Base-by-base conservation (phyloP, 2,329 filamentous ascomycete species). In the Juglanconis oblonga region DNA sequence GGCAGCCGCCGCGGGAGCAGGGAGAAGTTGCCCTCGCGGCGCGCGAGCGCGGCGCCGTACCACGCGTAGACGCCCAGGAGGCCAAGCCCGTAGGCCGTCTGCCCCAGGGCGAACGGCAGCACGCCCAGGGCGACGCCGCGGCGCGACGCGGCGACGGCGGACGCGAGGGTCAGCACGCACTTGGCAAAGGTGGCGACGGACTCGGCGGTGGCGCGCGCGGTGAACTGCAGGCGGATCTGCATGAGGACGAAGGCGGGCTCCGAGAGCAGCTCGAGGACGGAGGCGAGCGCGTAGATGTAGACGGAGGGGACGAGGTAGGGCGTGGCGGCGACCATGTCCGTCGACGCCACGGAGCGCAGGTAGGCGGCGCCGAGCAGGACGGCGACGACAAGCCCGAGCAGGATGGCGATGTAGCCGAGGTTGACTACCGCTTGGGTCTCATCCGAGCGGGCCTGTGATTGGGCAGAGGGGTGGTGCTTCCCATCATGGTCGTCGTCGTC, bases 181-280 rank as follows among this genome's bases (percentile, higher is more conserved):
- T 92, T 88, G 38, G 87, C 69, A 52, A 96, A 82, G 0, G 93
- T 95, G 29, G 92, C 93, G 31, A 82, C 73, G n/a, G 89, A 89
- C 76, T 99, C 96, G 52, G 94, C 91, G 3, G 83, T 80, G 1
- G 93, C 95, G 36, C 95, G 86, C 13, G 90, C 87, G 58, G 87
- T 88, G 69, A 96, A 96, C 32, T 89, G 81, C 66, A 96, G 84
- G 52, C 88, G 86, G 64, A 91, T 88, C 74, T 97, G 93, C 64
- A 94, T 87, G 38, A 96, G 85, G 1, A 93, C 90, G 73, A 98
- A 99, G 56, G 88, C 89, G 0, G 95, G 95, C 75, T 99, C 95
- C 1, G 90, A 87, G 1, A 91, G 74, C 13, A 99, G 81, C 75
- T 99, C 95, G 3, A 96, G 69, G 58, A 87, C 68, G 38, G 85